These are phyloP conservation scores for Gracilaria caudata DNA, from an alignment of 23 red algal species.

Conservation along the genomic window DNA sequence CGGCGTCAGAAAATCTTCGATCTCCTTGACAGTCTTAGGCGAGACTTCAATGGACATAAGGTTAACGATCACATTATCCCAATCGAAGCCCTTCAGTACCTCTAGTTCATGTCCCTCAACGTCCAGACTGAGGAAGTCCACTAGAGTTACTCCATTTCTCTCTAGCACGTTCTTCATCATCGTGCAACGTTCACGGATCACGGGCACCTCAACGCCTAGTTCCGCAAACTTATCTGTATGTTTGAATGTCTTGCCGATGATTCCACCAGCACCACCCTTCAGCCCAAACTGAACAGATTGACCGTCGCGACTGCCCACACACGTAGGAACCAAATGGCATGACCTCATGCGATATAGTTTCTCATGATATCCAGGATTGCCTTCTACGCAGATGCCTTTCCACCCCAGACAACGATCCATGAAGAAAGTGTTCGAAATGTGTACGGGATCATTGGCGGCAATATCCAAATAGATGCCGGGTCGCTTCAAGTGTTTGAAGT, in stretches of 20 bases:
- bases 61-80: conserved; percentile 41
- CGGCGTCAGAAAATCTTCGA: conserved; percentile 24
- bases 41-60: conserved; percentile 42
- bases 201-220: neutral
- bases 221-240: conserved; percentile 45
- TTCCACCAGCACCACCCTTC: conserved; percentile 48
- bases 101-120: conserved; percentile 69
- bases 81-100: conserved; percentile 64
- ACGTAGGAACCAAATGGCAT: conserved; percentile 61
- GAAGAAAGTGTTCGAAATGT: conserved; percentile 67
- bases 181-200: conserved; percentile 51
- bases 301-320: conserved; percentile 51
- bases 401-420: conserved; percentile 71
- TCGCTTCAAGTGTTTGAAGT: conserved; percentile 61
- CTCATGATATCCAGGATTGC: conserved; percentile 58
- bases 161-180: conserved; percentile 36
- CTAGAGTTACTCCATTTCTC: conserved; percentile 26
- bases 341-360: conserved; percentile 51
- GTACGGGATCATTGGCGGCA: conserved; percentile 62
- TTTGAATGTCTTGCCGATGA: conserved; percentile 58
- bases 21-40: conserved; percentile 13
- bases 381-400: conserved; percentile 74
- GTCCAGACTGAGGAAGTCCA: conserved; percentile 67
- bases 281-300: conserved; percentile 55
- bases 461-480: conserved; percentile 65